Evolutionary conservation across 495 filamentous ascomycete species (phyloP), one percentile per base, ranked within the genome.

Genomic region (Aspergillus wentii): DNA sequence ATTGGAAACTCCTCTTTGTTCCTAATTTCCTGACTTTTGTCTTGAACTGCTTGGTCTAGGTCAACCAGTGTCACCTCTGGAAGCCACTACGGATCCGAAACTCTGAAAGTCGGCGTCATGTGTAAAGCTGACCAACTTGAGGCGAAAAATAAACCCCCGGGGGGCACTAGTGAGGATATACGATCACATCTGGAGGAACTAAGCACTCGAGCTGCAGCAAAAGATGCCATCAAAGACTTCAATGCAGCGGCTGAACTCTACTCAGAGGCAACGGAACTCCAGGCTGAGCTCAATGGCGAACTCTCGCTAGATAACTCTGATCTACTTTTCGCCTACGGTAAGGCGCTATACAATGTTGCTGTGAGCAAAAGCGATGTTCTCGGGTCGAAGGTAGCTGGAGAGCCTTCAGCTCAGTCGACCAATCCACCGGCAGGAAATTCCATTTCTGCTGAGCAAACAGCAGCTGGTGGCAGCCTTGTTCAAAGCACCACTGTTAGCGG

Each of bases 321-420:
- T 51, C 70, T 99, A 19, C 78, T 97, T 11, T 99, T 88, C 59
- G 75, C 83, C 36, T 99, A 99, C 64, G 92, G 94, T 13, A 85
- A 90, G 52, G 83, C 85, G 27, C 72, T 97, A 11, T 95, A 92
- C 71, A 85, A 91, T 53, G 85, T 95, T 40, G 92, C 89, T 14
- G 83, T 96, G 48, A 83, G 77, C 61, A 95, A 92, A 55, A 95
- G 87, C 53, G 91, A 96, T 58, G 91, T 98, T 18, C 72, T 98
- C 21, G 92, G 92, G 43, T 82, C 80, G 7, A 86, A 84, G 52
- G 81, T 90, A 1, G 76, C 82, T 6, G 69, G 70, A 2, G 80
- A 85, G 34, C 34, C 56, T 11, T 57, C 79, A 46, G 48, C 50
- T 10, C 52, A 71, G 38, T 30, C 68, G 10, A 73, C 69, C 35